Evolutionary conservation across 129 eudicot genomes (phyloP).

Genomic region (Logfia minima): DNA sequence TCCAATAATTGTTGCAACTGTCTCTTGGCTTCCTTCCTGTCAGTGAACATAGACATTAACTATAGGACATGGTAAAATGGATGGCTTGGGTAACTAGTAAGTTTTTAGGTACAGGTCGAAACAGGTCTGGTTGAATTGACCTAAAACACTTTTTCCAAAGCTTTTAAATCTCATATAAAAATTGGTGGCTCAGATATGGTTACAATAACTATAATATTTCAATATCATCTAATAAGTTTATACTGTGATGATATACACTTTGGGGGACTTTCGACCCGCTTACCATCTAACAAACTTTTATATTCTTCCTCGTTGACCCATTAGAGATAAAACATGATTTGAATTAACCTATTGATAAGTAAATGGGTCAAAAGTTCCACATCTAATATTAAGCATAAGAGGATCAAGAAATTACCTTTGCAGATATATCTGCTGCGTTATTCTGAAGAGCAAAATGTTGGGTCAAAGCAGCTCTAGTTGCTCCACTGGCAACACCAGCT

Average conservation of each 20-base stretch:
- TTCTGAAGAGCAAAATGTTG: constrained; percentile 98
- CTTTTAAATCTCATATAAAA: not conserved
- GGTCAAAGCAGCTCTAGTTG: constrained; percentile 99
- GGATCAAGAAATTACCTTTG: constrained; percentile 58
- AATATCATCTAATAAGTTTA: not conserved
- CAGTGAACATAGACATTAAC: no score
- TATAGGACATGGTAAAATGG: not conserved
- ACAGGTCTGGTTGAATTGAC: not conserved
- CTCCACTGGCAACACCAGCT: constrained; percentile 99
- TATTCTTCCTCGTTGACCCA: not conserved
- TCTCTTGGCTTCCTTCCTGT: constrained; percentile 99
- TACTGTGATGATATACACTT: not conserved
- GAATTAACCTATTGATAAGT: not conserved
- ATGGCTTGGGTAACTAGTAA: not conserved
- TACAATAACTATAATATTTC: not conserved
- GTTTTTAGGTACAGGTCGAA: not conserved
- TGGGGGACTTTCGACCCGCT: not conserved
- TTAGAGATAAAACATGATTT: not conserved
- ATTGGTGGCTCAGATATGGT: not conserved
- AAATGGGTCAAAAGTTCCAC: constrained; percentile 3
- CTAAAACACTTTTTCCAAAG: not conserved
- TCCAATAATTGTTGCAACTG: constrained; percentile 96
- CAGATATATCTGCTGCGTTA: constrained; percentile 97
- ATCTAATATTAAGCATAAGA: not conserved
- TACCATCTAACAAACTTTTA: constrained; percentile 8